Evolutionary conservation across 106 monocot genomes (phyloP), one percentile per base, ranked within the genome.

Genomic region (Dactylorhiza incarnata): DNA sequence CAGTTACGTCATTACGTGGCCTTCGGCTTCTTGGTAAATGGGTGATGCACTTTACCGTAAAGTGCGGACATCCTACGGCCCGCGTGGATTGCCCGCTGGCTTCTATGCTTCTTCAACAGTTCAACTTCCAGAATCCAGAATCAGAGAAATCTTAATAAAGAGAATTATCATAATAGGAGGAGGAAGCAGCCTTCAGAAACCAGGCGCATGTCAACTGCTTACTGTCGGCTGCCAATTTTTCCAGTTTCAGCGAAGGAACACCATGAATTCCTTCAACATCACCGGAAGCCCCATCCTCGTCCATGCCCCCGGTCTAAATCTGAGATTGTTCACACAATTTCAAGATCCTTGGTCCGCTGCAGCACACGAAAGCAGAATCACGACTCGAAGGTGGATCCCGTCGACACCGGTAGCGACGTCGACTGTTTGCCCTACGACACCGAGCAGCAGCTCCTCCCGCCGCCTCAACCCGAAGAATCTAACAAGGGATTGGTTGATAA

Each of bases 371-470:
- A 66, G 58, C 63, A 9, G 7, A 14, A 71, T 3, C 17, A 65
- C 46, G 72, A 77, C 48, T 48, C 75, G 45, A 15, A 80, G 37
- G 61, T 66, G 72, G 62, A 62, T 29, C 47, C 71, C 68, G 49
- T 84, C 65, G 94, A 91, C 61, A 91, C 90, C 47, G 90, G 94
- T 48, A 16, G 76, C 24, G 86, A 90, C 52, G 90, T 81, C 24
- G 90, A 93, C 80, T 84, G 90, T 83, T 78, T 77, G 76, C 58
- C 19, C 45, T 80, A 80, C 20, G 91, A 80, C 26, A 45, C 47
- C 3, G 76, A 78, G 17, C 53, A 26, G 26, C 80, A 86, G 15
- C 72, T 80, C 43, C 74, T 12, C 8, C 37, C 71, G 62, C 15
- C 45, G 76, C 15, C 25, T 46, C 15, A 53, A 7, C 25, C 52